Evolutionary conservation across 2,329 filamentous ascomycete species (phyloP).

Genomic region (Sarocladiaceae sp.): DNA sequence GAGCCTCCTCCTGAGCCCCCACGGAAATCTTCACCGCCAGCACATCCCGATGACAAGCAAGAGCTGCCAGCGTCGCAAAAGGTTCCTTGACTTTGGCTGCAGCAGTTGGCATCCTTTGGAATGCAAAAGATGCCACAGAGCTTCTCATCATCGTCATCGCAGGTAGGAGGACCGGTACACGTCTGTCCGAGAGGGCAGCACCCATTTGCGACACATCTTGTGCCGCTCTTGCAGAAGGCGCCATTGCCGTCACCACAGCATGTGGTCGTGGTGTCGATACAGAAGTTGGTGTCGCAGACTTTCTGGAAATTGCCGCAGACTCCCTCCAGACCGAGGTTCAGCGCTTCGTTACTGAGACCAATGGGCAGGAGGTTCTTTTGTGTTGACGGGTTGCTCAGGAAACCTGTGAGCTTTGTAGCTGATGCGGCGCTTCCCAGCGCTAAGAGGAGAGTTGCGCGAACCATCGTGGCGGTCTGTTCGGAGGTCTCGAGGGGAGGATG

Average conservation of each 20-base stretch:
- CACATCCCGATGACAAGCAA: conserved; percentile 7
- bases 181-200: conserved; percentile 28
- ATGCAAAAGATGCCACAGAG: conserved; percentile 18
- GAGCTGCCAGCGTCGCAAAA: conserved; percentile 10
- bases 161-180: conserved; percentile 25
- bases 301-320: conserved; percentile 19
- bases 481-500: background rate
- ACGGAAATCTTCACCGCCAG: no score
- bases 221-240: conserved; percentile 25
- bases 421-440: conserved; percentile 13
- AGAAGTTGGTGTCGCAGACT: conserved; percentile 23
- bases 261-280: conserved; percentile 23
- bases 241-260: conserved; percentile 26
- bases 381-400: background rate
- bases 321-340: conserved; percentile 15
- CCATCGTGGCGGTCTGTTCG: conserved; percentile 16
- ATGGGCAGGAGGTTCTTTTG: conserved; percentile 17
- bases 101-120: conserved; percentile 14
- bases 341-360: conserved; percentile 14
- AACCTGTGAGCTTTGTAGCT: background rate
- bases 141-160: conserved; percentile 17
- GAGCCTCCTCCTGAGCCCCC: background rate
- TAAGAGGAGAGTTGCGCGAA: conserved; percentile 21
- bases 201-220: conserved; percentile 24
- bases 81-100: background rate